phyloP scores from a whole-genome alignment of 306 rosid species.

The Crataegus laevigata region DNA sequence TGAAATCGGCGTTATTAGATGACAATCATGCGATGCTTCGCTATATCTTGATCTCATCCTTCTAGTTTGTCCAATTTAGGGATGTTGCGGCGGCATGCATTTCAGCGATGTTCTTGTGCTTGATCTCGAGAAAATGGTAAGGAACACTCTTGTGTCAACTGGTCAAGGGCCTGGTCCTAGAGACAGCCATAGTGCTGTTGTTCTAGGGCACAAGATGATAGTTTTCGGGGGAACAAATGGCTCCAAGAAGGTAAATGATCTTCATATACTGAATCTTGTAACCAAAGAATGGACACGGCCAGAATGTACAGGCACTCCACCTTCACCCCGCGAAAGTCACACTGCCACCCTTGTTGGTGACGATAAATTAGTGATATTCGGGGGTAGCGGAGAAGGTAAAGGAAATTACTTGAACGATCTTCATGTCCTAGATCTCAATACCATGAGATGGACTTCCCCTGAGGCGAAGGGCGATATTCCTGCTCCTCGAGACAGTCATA shows the following conservation, averaged over 20 bases:
- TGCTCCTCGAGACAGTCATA: constrained; percentile 88
- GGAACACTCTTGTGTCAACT: constrained; percentile 55
- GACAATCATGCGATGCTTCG: not conserved
- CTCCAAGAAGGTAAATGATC: constrained; percentile 74
- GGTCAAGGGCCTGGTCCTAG: constrained; percentile 91
- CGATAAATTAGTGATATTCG: constrained; percentile 67
- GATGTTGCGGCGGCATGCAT: constrained; percentile 93
- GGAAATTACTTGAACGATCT: constrained; percentile 79
- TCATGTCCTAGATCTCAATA: constrained; percentile 62
- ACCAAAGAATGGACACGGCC: constrained; percentile 71
- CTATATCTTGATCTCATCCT: constrained; percentile 2
- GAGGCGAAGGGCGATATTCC: constrained; percentile 71
- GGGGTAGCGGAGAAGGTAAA: constrained; percentile 96
- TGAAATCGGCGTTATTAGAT: not conserved
- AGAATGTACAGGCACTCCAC: constrained; percentile 65
- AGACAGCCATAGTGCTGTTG: constrained; percentile 83
- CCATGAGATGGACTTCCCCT: constrained; percentile 72
- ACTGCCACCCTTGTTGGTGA: constrained; percentile 66
- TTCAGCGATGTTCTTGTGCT: constrained; percentile 72
- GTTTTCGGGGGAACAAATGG: constrained; percentile 98
- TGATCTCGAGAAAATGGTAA: constrained; percentile 62
- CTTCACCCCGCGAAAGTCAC: constrained; percentile 92
- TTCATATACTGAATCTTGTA: constrained; percentile 56
- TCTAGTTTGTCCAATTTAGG: constrained; percentile 39
- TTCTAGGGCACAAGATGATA: constrained; percentile 60